These are phyloP conservation scores for Solanum dulcamara DNA, from an alignment of 257 asterid genomes.

Conservation along the genomic window DNA sequence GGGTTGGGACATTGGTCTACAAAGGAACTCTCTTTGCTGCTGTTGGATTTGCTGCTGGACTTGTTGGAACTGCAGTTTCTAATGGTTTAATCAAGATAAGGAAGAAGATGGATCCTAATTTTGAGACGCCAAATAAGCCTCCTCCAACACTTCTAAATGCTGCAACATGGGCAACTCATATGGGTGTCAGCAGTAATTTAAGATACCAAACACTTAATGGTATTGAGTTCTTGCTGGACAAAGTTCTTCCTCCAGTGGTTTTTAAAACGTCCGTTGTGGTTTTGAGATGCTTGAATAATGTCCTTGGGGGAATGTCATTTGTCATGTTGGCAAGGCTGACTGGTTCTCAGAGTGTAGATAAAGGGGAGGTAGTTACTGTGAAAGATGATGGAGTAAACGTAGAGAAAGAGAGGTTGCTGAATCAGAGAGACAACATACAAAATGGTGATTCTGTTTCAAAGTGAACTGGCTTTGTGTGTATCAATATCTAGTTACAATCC, in stretches of 20 bases:
- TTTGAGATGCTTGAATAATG: slow-evolving; percentile 72
- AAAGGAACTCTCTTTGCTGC: slow-evolving; percentile 71
- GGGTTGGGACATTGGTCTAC: slow-evolving; percentile 68
- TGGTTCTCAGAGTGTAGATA: slow-evolving; percentile 58
- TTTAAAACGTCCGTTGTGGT: slow-evolving; percentile 66
- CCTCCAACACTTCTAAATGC: slow-evolving; percentile 75
- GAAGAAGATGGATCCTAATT: slow-evolving; percentile 77
- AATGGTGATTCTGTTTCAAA: slow-evolving; percentile 20
- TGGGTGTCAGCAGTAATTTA: slow-evolving; percentile 77
- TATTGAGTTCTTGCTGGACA: slow-evolving; percentile 56
- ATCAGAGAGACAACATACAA: slow-evolving; percentile 9
- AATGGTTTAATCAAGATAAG: slow-evolving; percentile 64
- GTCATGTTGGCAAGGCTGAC: slow-evolving; percentile 79
- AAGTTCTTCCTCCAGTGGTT: slow-evolving; percentile 41
- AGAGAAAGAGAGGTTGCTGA: slow-evolving; percentile 34
- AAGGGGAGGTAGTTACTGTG: slow-evolving; percentile 3
- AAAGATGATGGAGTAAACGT: slow-evolving; percentile 17
- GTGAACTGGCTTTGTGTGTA: slow-evolving; percentile 7
- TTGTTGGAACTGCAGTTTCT: slow-evolving; percentile 73
- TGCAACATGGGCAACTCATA: slow-evolving; percentile 77
- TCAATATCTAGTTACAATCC: neutral
- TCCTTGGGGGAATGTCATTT: slow-evolving; percentile 81
- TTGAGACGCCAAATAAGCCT: slow-evolving; percentile 78
- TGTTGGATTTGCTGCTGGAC: slow-evolving; percentile 83
- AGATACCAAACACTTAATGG: slow-evolving; percentile 87